A percentile compares a stretch with the other conserved stretches of the same genome.
Conservation (phyloP, 164 flowering plant species). For the Sextonia rubra region DNA sequence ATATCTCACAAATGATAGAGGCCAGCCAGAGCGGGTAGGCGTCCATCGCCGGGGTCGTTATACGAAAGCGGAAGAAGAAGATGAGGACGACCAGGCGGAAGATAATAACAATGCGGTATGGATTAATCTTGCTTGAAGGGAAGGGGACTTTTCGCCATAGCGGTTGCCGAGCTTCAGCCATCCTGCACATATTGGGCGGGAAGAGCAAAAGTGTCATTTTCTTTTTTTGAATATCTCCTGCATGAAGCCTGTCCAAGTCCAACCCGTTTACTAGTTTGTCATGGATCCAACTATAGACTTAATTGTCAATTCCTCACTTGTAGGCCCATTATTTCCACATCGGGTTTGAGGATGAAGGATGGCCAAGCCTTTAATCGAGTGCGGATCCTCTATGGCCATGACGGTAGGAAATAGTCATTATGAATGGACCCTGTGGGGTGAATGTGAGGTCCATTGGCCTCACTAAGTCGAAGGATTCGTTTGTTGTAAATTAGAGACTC, state of each 20-base stretch:
- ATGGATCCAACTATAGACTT: neutral
- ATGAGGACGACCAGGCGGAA: slow-evolving; percentile 62
- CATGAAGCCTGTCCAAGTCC: neutral
- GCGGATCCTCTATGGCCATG: no score
- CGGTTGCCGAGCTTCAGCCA: slow-evolving; percentile 94
- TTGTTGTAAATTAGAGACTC: no score
- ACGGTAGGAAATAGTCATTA: no score
- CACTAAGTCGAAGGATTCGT: no score
- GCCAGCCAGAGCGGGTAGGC: slow-evolving; percentile 85
- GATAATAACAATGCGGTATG: slow-evolving; percentile 86
- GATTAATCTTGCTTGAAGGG: slow-evolving; percentile 76
- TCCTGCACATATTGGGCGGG: slow-evolving; percentile 29
- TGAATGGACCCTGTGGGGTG: no score
- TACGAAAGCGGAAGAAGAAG: slow-evolving; percentile 82
- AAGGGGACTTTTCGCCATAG: slow-evolving; percentile 87
- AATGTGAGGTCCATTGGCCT: no score
- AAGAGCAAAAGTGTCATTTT: neutral
- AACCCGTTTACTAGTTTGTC: neutral
- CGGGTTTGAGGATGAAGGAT: no score
- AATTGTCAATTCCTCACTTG: neutral
- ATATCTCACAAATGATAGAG: slow-evolving; percentile 88
- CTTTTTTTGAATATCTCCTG: neutral
- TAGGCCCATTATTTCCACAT: neutral
- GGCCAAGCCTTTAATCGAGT: no score
- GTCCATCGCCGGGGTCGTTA: slow-evolving; percentile 75